phyloP scores from a whole-genome alignment of 352 stramenopile species.

The Pythium guiyangense region DNA sequence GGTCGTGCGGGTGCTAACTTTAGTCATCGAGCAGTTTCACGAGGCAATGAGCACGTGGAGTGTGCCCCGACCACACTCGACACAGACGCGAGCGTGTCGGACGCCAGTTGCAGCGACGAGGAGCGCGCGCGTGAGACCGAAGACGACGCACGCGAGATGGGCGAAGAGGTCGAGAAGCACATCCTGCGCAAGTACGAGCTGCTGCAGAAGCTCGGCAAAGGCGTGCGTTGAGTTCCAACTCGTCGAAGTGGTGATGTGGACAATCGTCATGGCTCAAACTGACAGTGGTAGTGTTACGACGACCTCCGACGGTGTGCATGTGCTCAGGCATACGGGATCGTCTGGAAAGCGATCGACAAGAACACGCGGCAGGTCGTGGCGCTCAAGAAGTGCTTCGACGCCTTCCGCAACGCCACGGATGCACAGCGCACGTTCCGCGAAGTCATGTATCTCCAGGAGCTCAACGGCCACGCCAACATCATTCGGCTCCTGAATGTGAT shows the following conservation, averaged over 20 bases:
- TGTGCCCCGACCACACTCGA: too few relatives aligned
- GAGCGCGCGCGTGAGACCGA: not conserved
- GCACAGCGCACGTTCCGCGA: constrained; percentile 94
- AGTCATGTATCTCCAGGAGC: constrained; percentile 94
- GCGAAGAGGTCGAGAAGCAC: constrained; percentile 91
- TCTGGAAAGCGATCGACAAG: constrained; percentile 97
- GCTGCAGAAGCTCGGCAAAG: constrained; percentile 92
- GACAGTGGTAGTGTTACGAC: too few relatives aligned
- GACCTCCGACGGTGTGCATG: too few relatives aligned
- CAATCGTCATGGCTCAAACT: not conserved
- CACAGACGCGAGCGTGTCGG: not conserved
- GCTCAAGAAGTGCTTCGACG: constrained; percentile 97
- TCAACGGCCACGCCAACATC: constrained; percentile 92
- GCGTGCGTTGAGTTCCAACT: constrained; percentile 36
- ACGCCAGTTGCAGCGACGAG: not conserved
- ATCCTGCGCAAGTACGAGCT: constrained; percentile 93
- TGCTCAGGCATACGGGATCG: constrained; percentile 91
- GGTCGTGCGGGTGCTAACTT: not conserved
- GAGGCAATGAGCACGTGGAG: too few relatives aligned
- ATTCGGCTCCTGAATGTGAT: constrained; percentile 92
- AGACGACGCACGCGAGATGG: constrained; percentile 52
- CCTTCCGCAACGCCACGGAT: constrained; percentile 94
- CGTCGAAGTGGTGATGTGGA: not conserved
- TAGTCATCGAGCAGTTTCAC: not conserved
- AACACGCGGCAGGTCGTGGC: constrained; percentile 87